These are phyloP conservation scores for Metschnikowia peoriensis DNA, from an alignment of 805 yeast genomes.

Conservation along the genomic window DNA sequence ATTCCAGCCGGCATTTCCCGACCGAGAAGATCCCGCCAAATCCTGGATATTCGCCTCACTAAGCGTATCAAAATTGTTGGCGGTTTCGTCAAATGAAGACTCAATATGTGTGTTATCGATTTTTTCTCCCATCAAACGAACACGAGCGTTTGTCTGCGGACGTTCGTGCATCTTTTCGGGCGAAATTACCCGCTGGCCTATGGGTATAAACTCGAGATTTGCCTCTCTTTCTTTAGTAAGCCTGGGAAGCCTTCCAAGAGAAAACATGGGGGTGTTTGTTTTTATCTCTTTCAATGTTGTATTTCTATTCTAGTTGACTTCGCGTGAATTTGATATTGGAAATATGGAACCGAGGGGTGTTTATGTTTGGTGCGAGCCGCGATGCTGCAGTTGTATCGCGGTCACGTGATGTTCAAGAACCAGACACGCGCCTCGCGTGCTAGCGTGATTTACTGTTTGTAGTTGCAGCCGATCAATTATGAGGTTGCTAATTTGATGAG, in stretches of 20 bases:
- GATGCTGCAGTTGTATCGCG: background rate
- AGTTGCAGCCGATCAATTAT: no score
- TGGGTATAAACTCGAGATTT: constrained; percentile 26
- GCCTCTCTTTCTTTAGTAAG: constrained; percentile 18
- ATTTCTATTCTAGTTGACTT: background rate
- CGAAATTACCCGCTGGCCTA: constrained; percentile 19
- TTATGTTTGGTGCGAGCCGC: background rate
- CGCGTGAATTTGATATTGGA: background rate
- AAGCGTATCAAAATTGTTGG: constrained; percentile 8
- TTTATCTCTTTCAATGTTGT: no score
- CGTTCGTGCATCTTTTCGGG: constrained; percentile 2
- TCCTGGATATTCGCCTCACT: background rate
- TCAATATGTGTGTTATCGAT: constrained; percentile 12
- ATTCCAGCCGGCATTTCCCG: constrained; percentile 8
- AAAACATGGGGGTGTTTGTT: constrained; percentile 11
- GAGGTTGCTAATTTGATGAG: no score
- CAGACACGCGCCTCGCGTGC: no score
- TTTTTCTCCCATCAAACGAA: constrained; percentile 7
- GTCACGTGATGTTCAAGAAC: background rate
- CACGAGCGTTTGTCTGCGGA: background rate
- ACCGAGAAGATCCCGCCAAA: background rate
- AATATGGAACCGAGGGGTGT: background rate
- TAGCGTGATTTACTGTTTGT: no score
- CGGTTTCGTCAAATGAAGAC: constrained; percentile 14
- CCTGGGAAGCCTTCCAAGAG: constrained; percentile 18